Evolutionary conservation across 2,329 filamentous ascomycete species (phyloP), one percentile per base, ranked within the genome.

Genomic region (Acrocalymma vagum): DNA sequence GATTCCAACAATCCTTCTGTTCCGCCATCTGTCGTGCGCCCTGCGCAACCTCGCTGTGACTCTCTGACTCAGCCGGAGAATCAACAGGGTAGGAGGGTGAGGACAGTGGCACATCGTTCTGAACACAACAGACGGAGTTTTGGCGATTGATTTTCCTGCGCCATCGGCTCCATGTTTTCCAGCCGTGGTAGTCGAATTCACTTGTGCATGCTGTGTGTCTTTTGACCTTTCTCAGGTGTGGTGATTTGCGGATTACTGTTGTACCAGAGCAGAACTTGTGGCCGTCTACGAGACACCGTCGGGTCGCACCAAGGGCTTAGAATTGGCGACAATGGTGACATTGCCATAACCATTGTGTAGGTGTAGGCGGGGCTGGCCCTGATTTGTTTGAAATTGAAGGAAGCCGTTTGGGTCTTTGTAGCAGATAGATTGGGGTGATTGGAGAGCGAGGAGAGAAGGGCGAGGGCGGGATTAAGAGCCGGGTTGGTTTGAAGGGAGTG

Each of bases 141-240:
- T 45, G 39, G 15, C 14, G 32, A 20, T 21, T 3, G n/a, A 43
- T 46, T 15, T 38, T 51, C 44, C 69, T 42, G 34, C 64, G 58
- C 78, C 78, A 81, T 3, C 61, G 51, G 2, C 72, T 72, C 67
- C 72, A 76, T 0, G 55, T 49, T 38, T 75, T 74, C 79, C 79
- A 82, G 0, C 76, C 74, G 5, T 60, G 43, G 38, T 80, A 81
- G 54, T 82, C 78, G 39, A 82, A 81, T 37, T 79, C 76, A 26
- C 70, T 74, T 0, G 62, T 60, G 45, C 79, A 82, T 6, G 76
- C 73, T 25, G 64, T 60, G 29, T 72, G 68, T 28, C 63, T 60
- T 29, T 63, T 43, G 26, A 59, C 17, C 30, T 51, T 41, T 3
- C 32, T 34, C 3, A 23, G 18, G 2, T 29, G 27, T 3, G 23